phyloP scores from a whole-genome alignment of 352 stramenopile genomes.

The Pythium pectinolyticum region DNA sequence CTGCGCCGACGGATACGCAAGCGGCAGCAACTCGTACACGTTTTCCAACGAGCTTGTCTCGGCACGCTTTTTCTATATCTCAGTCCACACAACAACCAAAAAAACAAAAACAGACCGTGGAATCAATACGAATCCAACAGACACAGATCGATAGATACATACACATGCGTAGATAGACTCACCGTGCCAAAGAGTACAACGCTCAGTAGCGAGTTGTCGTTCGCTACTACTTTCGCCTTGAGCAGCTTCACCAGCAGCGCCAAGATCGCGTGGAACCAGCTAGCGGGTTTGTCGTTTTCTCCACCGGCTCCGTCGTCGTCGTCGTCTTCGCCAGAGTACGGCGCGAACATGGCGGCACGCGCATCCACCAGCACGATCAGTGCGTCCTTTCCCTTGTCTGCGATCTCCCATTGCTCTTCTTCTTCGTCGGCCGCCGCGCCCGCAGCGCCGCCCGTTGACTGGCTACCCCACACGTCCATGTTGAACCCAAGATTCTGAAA shows the following conservation, averaged over 20 bases:
- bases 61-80: conserved; percentile 48
- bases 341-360: conserved; percentile 63
- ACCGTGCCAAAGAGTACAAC: conserved; percentile 82
- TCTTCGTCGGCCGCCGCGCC: background rate
- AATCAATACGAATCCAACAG: too few relatives aligned
- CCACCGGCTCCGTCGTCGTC: conserved; percentile 1
- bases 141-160: background rate
- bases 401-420: conserved; percentile 64
- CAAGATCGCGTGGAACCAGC: conserved; percentile 76
- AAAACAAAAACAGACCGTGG: too few relatives aligned
- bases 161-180: background rate
- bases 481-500: background rate
- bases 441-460: background rate
- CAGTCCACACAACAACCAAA: background rate
- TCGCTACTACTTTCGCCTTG: conserved; percentile 79
- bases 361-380: conserved; percentile 79
- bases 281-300: too few relatives aligned
- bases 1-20: conserved; percentile 69
- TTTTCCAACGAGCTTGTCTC: conserved; percentile 61
- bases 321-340: conserved; percentile 30
- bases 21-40: conserved; percentile 75
- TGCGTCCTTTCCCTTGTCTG: conserved; percentile 68
- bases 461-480: conserved; percentile 1
- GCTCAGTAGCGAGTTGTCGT: conserved; percentile 77
- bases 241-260: conserved; percentile 67